Conservation (phyloP, 2,329 filamentous ascomycete genomes). For the Paracorniculantispora psalliotae region DNA sequence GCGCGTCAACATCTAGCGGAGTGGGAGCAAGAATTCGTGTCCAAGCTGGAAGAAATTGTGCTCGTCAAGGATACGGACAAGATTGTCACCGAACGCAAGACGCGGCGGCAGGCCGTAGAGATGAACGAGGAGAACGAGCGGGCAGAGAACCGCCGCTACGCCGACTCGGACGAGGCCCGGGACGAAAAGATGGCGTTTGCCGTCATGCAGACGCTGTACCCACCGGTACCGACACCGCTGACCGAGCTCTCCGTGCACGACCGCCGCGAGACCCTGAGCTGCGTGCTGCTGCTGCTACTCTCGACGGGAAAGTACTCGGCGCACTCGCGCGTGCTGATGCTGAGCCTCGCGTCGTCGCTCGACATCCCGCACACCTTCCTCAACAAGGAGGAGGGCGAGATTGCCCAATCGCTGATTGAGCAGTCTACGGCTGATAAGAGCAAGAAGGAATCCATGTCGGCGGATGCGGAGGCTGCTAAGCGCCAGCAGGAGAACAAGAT, state of each 20-base stretch:
- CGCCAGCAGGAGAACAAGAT: conserved; percentile 65
- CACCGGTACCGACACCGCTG: conserved; percentile 49
- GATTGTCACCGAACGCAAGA: conserved; percentile 42
- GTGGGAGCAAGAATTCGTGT: conserved; percentile 71
- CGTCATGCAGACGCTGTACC: conserved; percentile 47
- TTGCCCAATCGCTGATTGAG: conserved; percentile 69
- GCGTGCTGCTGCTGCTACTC: conserved; percentile 64
- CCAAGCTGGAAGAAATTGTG: conserved; percentile 64
- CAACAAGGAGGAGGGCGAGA: conserved; percentile 66
- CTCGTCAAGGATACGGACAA: conserved; percentile 44
- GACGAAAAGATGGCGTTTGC: conserved; percentile 36
- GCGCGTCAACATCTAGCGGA: conserved; percentile 67
- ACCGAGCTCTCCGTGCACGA: conserved; percentile 53
- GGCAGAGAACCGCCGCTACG: conserved; percentile 34
- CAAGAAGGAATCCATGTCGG: conserved; percentile 53
- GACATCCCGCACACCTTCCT: conserved; percentile 57
- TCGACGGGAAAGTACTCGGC: conserved; percentile 71
- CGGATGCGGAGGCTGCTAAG: conserved; percentile 70
- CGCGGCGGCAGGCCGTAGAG: conserved; percentile 39
- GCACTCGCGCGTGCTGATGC: conserved; percentile 63
- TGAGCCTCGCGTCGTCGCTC: conserved; percentile 64
- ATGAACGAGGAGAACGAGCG: conserved; percentile 31
- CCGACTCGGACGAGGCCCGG: conserved; percentile 26
- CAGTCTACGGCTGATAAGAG: conserved; percentile 46
- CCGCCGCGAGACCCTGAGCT: conserved; percentile 61